Evolutionary conservation across 441 rosid genomes (phyloP).

Genomic region (Populus hybrid): DNA sequence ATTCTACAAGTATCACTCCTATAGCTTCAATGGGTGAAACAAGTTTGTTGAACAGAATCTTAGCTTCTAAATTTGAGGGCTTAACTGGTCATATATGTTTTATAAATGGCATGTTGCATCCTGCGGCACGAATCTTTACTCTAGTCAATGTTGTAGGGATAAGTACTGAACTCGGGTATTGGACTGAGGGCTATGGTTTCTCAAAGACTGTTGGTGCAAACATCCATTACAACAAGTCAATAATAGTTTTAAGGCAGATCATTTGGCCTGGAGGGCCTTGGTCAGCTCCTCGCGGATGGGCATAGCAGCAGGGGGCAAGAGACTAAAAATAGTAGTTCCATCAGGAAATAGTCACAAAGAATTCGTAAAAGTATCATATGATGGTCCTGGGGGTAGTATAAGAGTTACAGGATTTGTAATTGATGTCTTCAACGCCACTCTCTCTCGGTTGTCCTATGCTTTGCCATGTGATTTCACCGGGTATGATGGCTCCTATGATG

Average conservation of each 20-base stretch:
- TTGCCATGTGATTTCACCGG: no score
- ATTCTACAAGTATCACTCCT: background rate
- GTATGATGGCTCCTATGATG: no score
- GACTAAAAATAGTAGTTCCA: no score
- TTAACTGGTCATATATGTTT: background rate
- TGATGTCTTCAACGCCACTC: no score
- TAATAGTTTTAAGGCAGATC: background rate
- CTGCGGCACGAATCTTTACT: background rate
- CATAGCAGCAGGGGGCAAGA: background rate
- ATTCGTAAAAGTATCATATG: no score
- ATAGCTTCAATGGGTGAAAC: background rate
- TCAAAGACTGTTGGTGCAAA: background rate
- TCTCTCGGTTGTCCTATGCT: no score
- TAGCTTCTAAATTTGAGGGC: background rate
- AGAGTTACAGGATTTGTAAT: no score
- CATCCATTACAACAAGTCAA: background rate
- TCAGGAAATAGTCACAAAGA: no score
- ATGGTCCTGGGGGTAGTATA: no score
- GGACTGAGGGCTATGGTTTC: background rate
- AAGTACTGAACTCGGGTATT: conserved; percentile 2
- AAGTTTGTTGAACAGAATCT: background rate
- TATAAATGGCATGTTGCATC: background rate
- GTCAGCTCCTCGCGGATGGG: background rate
- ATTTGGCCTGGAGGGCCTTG: conserved; percentile 2
- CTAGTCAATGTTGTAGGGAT: background rate